A percentile compares a stretch with the other conserved stretches of the same genome.
These are phyloP conservation scores for Ensete glaucum DNA, from an alignment of 176 grass and related monocot genomes.

Conservation along the genomic window DNA sequence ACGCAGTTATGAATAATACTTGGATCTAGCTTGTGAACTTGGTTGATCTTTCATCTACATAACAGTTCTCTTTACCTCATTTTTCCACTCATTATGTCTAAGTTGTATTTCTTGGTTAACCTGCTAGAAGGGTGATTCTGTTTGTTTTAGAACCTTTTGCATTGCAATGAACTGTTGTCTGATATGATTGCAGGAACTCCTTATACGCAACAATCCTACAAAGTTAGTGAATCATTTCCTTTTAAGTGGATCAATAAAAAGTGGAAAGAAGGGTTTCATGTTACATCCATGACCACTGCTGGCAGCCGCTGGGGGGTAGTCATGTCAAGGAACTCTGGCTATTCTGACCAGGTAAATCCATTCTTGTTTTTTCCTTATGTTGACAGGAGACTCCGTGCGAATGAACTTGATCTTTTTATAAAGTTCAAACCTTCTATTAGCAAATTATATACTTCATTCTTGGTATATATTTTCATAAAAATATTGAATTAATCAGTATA, in stretches of 20 bases:
- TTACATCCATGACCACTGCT: constrained; percentile 72
- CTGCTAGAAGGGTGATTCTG: not conserved
- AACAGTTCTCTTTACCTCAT: no score
- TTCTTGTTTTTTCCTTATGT: not conserved
- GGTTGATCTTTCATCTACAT: no score
- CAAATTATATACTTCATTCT: no score
- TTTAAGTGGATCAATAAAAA: constrained; percentile 95
- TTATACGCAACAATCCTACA: constrained; percentile 76
- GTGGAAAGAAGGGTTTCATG: constrained; percentile 92
- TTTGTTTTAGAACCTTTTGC: not conserved
- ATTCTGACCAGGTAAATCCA: constrained; percentile 44
- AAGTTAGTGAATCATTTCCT: constrained; percentile 88
- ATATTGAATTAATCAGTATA: no score
- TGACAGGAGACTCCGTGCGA: no score
- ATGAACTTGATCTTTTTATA: no score
- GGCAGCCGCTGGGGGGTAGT: constrained; percentile 70
- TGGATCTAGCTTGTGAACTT: no score
- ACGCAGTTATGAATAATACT: no score
- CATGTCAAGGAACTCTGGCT: constrained; percentile 72
- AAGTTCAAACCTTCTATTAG: no score
- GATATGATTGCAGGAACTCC: constrained; percentile 38
- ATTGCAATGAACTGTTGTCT: not conserved
- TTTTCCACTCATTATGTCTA: no score
- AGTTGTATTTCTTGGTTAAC: no score
- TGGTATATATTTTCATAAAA: no score